Percentiles rank a stretch among this genome's conserved stretches.
These are phyloP conservation scores for Fraxinus angustifolia DNA, from an alignment of 305 asterid genomes.

Conservation along the genomic window DNA sequence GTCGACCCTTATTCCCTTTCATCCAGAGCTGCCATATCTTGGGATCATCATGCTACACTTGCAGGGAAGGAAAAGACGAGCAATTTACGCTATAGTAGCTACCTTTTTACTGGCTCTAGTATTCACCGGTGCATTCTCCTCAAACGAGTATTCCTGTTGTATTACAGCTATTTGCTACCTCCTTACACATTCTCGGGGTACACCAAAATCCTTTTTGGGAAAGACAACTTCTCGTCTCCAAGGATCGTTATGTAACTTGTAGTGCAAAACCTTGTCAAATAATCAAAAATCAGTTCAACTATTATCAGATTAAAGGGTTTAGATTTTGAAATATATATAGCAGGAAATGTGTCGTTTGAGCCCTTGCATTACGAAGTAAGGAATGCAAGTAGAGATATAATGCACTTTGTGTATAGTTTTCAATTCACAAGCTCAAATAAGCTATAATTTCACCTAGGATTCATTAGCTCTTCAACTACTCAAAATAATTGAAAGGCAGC, in stretches of 20 bases:
- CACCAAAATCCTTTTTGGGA: slow-evolving; percentile 50
- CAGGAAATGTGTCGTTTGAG: neutral
- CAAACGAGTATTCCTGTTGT: neutral
- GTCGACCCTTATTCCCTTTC: neutral
- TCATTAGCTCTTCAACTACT: neutral
- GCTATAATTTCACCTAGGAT: neutral
- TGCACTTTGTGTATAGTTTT: neutral
- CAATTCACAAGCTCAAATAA: neutral
- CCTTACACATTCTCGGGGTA: slow-evolving; percentile 58
- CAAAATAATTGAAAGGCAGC: neutral
- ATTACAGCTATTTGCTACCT: slow-evolving; percentile 20
- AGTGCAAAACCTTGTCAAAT: slow-evolving; percentile 65
- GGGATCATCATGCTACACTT: slow-evolving; percentile 8
- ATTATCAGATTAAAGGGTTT: neutral
- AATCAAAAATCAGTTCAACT: slow-evolving; percentile 4
- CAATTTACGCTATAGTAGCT: slow-evolving; percentile 20
- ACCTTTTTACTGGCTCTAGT: slow-evolving; percentile 18
- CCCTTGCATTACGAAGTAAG: neutral
- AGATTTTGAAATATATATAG: neutral
- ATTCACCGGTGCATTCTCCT: neutral
- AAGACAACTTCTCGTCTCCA: slow-evolving; percentile 54
- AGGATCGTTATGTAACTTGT: slow-evolving; percentile 80
- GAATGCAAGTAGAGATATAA: neutral
- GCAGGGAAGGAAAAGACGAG: slow-evolving; percentile 12
- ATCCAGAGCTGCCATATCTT: neutral